phyloP scores from a whole-genome alignment of 2,329 filamentous ascomycete genomes.

The Cylindrodendrum hubeiense region DNA sequence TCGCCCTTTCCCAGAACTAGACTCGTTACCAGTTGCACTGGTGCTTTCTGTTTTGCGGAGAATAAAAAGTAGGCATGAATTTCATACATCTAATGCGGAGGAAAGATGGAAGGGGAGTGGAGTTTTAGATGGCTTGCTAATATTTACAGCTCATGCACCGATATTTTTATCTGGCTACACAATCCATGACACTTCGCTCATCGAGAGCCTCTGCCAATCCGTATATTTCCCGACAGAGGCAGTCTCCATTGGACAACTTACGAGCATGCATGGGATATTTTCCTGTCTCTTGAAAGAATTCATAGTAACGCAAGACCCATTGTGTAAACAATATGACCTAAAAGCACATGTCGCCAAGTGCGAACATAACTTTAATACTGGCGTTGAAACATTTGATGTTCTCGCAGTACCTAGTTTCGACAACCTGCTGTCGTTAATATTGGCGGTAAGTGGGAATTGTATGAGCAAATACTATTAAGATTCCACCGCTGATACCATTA shows the following conservation, averaged over 20 bases:
- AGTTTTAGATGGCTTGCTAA: background rate
- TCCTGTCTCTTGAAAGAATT: slow-evolving; percentile 25
- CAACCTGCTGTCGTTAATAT: slow-evolving; percentile 28
- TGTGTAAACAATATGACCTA: slow-evolving; percentile 25
- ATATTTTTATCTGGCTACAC: slow-evolving; percentile 29
- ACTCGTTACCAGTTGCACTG: slow-evolving; percentile 17
- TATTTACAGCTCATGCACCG: slow-evolving; percentile 5
- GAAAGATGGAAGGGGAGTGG: background rate
- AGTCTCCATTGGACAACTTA: slow-evolving; percentile 28
- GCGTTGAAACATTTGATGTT: slow-evolving; percentile 33
- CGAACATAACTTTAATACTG: slow-evolving; percentile 30
- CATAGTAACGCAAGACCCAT: slow-evolving; percentile 20
- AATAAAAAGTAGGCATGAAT: slow-evolving; percentile 18
- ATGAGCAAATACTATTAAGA: background rate
- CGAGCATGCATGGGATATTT: slow-evolving; percentile 32
- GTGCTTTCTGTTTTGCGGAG: slow-evolving; percentile 25
- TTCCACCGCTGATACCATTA: background rate
- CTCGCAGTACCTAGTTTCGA: slow-evolving; percentile 34
- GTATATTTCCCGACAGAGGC: slow-evolving; percentile 37
- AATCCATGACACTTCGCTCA: slow-evolving; percentile 18
- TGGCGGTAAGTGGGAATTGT: slow-evolving; percentile 2
- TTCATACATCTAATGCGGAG: background rate
- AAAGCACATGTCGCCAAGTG: slow-evolving; percentile 17
- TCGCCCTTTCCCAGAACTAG: slow-evolving; percentile 13
- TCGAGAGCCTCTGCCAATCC: slow-evolving; percentile 33